Conservation (phyloP, 768 basidiomycete species). For the Mycena haematopus region DNA sequence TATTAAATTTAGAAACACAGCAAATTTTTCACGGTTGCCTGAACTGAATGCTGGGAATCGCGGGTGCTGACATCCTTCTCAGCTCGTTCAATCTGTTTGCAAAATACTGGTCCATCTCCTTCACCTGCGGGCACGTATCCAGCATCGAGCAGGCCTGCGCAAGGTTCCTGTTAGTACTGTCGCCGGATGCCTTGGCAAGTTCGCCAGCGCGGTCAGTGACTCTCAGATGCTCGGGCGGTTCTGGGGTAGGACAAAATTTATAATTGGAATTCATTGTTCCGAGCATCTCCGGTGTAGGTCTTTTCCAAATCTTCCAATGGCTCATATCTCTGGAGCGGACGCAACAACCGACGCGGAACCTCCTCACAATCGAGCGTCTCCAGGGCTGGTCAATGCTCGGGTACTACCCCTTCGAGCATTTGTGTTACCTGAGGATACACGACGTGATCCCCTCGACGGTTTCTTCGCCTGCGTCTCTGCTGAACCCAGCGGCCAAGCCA, state of each 20-base stretch:
- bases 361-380: slow-evolving; percentile 79
- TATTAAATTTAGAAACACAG: slow-evolving; percentile 43
- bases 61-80: neutral
- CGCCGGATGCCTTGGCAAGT: slow-evolving; percentile 58
- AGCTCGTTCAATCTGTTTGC: slow-evolving; percentile 78
- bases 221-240: slow-evolving; percentile 78
- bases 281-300: slow-evolving; percentile 47
- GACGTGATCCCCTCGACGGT: slow-evolving; percentile 64
- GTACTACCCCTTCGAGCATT: slow-evolving; percentile 82
- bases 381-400: slow-evolving; percentile 82
- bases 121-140: slow-evolving; percentile 69
- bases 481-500: slow-evolving; percentile 48
- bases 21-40: slow-evolving; percentile 75
- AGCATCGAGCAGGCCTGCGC: slow-evolving; percentile 67
- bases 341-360: slow-evolving; percentile 70
- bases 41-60: neutral
- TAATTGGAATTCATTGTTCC: neutral
- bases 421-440: slow-evolving; percentile 70
- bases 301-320: slow-evolving; percentile 85
- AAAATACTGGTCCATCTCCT: slow-evolving; percentile 75
- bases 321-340: slow-evolving; percentile 75
- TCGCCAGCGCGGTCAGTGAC: slow-evolving; percentile 65
- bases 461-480: slow-evolving; percentile 49
- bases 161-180: slow-evolving; percentile 57
- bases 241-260: slow-evolving; percentile 64